Conservation (phyloP, 805 yeast species). For the Lipomyces yamanashiensis region DNA sequence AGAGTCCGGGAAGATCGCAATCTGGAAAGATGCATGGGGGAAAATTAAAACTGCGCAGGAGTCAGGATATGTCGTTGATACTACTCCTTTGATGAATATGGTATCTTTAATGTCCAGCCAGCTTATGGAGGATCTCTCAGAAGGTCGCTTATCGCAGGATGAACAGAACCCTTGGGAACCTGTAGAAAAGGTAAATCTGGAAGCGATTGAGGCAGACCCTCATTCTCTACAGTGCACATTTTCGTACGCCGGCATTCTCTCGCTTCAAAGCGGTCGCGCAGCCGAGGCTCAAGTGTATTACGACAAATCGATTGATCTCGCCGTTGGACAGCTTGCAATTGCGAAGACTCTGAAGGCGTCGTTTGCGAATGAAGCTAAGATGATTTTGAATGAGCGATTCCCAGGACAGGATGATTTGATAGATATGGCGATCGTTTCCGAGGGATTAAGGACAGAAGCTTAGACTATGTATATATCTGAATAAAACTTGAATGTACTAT, state of each 20-base stretch:
- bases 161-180: not conserved
- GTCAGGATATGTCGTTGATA: not conserved
- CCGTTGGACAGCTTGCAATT: not conserved
- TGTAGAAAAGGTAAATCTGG: not conserved
- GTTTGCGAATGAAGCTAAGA: slow-evolving; percentile 3
- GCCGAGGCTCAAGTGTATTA: slow-evolving; percentile 4
- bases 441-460: not conserved
- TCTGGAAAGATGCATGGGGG: slow-evolving; percentile 1
- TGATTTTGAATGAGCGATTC: not conserved
- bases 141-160: not conserved
- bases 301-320: not conserved
- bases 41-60: not conserved
- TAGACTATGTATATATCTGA: not conserved
- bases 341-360: not conserved
- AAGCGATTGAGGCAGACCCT: slow-evolving; percentile 7
- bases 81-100: slow-evolving; percentile 6
- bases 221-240: slow-evolving; percentile 5
- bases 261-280: not conserved
- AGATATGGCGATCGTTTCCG: not conserved
- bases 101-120: not conserved
- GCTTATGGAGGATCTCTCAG: slow-evolving; percentile 4
- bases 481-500: not conserved
- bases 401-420: not conserved
- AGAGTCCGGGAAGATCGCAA: not conserved
- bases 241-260: not conserved